Conservation (phyloP, 202 grass and related monocot species). For the Setaria viridis region DNA sequence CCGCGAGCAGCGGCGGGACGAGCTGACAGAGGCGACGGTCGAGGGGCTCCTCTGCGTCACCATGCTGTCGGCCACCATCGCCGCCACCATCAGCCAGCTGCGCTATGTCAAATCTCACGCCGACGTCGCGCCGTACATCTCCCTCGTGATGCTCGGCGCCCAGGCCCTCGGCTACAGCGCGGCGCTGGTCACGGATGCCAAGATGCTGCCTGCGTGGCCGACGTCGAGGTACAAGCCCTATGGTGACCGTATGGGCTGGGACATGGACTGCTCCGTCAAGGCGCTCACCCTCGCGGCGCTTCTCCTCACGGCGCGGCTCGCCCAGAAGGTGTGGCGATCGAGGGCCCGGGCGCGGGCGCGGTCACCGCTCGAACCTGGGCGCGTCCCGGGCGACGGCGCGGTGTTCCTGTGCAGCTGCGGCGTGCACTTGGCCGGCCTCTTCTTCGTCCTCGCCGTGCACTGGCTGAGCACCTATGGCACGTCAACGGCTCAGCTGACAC, state of each 20-base stretch:
- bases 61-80: conserved; percentile 58
- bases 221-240: neutral
- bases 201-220: neutral
- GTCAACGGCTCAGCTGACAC: neutral
- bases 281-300: conserved; percentile 53
- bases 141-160: conserved; percentile 69
- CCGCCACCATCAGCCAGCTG: conserved; percentile 28
- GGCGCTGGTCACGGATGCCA: conserved; percentile 43
- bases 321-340: conserved; percentile 61
- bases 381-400: conserved; percentile 54
- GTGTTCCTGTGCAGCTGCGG: conserved; percentile 49
- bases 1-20: conserved; percentile 39
- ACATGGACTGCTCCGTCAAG: conserved; percentile 50
- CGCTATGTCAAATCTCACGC: conserved; percentile 38
- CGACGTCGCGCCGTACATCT: conserved; percentile 56
- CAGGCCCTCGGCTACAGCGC: conserved; percentile 76
- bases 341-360: conserved; percentile 50
- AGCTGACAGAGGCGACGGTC: conserved; percentile 53
- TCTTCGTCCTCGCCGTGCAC: conserved; percentile 48
- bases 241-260: conserved; percentile 13
- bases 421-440: conserved; percentile 22
- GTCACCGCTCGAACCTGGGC: conserved; percentile 45
- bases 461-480: conserved; percentile 17
- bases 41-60: conserved; percentile 65
- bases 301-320: conserved; percentile 55